These are phyloP conservation scores for Leccinum angustisporum DNA, from an alignment of 1,284 basidiomycete species.

Conservation along the genomic window DNA sequence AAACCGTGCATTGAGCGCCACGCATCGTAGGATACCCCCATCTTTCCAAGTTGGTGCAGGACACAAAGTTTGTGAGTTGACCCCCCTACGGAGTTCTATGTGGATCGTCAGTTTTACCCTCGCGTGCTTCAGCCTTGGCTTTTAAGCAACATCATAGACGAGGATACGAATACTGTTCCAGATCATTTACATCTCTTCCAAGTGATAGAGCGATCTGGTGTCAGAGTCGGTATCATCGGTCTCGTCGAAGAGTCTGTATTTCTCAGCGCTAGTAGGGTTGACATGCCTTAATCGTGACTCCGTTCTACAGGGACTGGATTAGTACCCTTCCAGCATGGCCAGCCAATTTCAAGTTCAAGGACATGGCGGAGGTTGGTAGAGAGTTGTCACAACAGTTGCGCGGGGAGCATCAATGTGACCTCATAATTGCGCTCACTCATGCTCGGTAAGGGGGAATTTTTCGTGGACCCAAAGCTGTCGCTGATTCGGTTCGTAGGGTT, in stretches of 20 bases:
- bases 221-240: slow-evolving; percentile 66
- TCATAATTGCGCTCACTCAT: slow-evolving; percentile 72
- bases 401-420: slow-evolving; percentile 57
- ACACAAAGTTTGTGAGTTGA: slow-evolving; percentile 59
- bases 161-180: slow-evolving; percentile 47
- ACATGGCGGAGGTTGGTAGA: slow-evolving; percentile 54
- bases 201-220: slow-evolving; percentile 55
- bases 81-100: neutral
- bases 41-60: slow-evolving; percentile 68
- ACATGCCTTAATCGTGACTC: neutral
- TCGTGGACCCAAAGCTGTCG: neutral
- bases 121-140: slow-evolving; percentile 48
- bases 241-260: slow-evolving; percentile 63
- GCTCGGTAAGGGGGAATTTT: slow-evolving; percentile 41
- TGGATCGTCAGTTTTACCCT: neutral
- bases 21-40: slow-evolving; percentile 69
- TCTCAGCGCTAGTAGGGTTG: neutral
- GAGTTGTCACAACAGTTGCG: slow-evolving; percentile 59
- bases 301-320: slow-evolving; percentile 60
- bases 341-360: slow-evolving; percentile 54
- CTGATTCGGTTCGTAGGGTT: neutral
- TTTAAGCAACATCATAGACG: slow-evolving; percentile 59
- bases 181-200: slow-evolving; percentile 50
- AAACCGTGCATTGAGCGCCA: slow-evolving; percentile 7
- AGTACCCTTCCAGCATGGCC: slow-evolving; percentile 72